These are phyloP conservation scores for Neonectria magnoliae DNA, from an alignment of 2,329 filamentous ascomycete species.

Conservation along the genomic window DNA sequence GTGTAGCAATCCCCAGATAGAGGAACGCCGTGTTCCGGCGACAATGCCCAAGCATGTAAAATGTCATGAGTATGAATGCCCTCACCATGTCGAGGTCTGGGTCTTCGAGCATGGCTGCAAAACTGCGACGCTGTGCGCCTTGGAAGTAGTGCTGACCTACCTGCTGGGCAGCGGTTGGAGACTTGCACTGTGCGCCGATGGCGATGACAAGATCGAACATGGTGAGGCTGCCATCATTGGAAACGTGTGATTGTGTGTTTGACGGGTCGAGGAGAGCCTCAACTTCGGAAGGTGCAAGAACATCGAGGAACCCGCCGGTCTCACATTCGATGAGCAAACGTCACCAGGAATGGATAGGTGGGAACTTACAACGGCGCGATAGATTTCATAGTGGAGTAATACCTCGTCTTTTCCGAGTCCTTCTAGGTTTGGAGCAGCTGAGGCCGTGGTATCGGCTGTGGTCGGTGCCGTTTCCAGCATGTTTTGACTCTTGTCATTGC, in stretches of 20 bases:
- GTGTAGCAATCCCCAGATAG: constrained; percentile 68
- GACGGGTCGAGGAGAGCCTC: constrained; percentile 35
- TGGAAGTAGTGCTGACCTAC: constrained; percentile 54
- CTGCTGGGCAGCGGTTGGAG: constrained; percentile 21
- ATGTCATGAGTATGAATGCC: constrained; percentile 67
- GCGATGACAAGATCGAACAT: constrained; percentile 36
- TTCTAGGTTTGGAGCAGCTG: background rate
- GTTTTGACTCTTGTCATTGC: constrained; percentile 41
- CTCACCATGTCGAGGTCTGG: constrained; percentile 41
- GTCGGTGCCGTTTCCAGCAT: constrained; percentile 42
- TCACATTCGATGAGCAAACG: constrained; percentile 9
- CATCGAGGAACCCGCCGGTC: constrained; percentile 49
- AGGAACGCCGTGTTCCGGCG: constrained; percentile 73
- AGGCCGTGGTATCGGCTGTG: constrained; percentile 6
- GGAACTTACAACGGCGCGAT: constrained; percentile 31
- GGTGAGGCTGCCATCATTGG: constrained; percentile 10
- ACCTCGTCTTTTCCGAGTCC: constrained; percentile 15
- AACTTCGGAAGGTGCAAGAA: constrained; percentile 45
- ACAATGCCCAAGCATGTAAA: constrained; percentile 72
- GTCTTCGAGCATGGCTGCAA: constrained; percentile 39
- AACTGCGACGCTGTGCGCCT: constrained; percentile 47
- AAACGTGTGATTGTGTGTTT: constrained; percentile 12
- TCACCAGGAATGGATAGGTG: rapidly evolving
- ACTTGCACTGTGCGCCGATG: constrained; percentile 41
- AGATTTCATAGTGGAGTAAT: constrained; percentile 29